Percentiles rank a stretch among this genome's conserved stretches.
These are phyloP conservation scores for Phytophthora citrophthora DNA, from an alignment of 352 stramenopile species.

Conservation along the genomic window DNA sequence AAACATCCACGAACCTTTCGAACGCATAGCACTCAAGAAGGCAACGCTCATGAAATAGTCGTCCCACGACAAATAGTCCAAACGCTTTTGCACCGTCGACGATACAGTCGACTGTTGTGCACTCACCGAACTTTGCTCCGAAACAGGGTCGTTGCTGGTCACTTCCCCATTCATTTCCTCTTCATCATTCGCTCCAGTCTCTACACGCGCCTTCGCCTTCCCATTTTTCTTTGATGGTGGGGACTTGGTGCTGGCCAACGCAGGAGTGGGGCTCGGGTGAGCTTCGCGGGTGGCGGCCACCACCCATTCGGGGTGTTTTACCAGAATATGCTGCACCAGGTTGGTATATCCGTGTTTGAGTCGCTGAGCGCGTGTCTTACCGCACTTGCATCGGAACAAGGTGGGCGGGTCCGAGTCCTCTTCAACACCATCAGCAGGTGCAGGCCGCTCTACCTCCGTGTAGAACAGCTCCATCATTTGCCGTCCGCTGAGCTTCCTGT, in stretches of 20 bases:
- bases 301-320: slow-evolving; percentile 73
- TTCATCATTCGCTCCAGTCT: background rate
- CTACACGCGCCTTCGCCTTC: slow-evolving; percentile 5
- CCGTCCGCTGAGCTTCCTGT: slow-evolving; percentile 41
- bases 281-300: slow-evolving; percentile 27
- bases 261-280: slow-evolving; percentile 26
- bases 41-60: slow-evolving; percentile 99
- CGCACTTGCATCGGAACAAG: slow-evolving; percentile 67
- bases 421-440: background rate
- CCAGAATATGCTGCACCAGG: slow-evolving; percentile 67
- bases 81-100: slow-evolving; percentile 59
- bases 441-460: slow-evolving; percentile 27
- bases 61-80: slow-evolving; percentile 96
- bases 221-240: slow-evolving; percentile 11
- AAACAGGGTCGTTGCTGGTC: slow-evolving; percentile 1
- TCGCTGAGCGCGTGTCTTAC: slow-evolving; percentile 59
- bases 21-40: slow-evolving; percentile 98
- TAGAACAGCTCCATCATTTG: slow-evolving; percentile 64
- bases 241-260: slow-evolving; percentile 26
- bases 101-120: slow-evolving; percentile 1
- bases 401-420: slow-evolving; percentile 17
- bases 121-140: background rate
- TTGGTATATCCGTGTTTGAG: slow-evolving; percentile 67
- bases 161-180: background rate
- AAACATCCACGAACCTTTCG: slow-evolving; percentile 87